These are phyloP conservation scores for Fusarium agapanthi DNA, from an alignment of 2,329 filamentous ascomycete genomes.

Conservation along the genomic window DNA sequence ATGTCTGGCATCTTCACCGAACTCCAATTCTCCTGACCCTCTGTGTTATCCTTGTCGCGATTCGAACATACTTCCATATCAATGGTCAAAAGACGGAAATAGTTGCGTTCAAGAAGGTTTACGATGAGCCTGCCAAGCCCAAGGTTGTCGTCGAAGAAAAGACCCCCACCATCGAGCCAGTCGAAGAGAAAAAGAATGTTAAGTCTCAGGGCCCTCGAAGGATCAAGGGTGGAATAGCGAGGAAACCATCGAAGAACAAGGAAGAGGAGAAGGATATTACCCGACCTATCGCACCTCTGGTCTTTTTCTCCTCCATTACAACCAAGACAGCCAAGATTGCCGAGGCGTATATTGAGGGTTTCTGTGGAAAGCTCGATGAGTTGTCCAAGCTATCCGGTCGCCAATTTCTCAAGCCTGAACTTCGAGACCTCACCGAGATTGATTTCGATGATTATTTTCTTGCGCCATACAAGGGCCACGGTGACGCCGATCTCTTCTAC, in stretches of 20 bases:
- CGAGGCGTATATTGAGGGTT: slow-evolving; percentile 65
- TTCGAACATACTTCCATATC: slow-evolving; percentile 55
- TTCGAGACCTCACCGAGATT: slow-evolving; percentile 82
- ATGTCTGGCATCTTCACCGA: slow-evolving; percentile 58
- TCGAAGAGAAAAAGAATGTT: slow-evolving; percentile 42
- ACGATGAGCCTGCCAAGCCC: slow-evolving; percentile 38
- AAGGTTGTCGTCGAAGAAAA: slow-evolving; percentile 20
- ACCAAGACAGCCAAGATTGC: slow-evolving; percentile 82
- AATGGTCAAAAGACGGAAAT: slow-evolving; percentile 48
- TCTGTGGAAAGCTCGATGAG: slow-evolving; percentile 62
- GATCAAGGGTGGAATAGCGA: slow-evolving; percentile 56
- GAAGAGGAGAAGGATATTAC: slow-evolving; percentile 44
- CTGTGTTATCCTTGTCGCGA: slow-evolving; percentile 49
- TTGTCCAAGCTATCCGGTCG: slow-evolving; percentile 52
- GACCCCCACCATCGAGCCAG: slow-evolving; percentile 24
- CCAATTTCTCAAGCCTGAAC: slow-evolving; percentile 64
- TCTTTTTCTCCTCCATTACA: slow-evolving; percentile 92
- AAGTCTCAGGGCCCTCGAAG: slow-evolving; percentile 56
- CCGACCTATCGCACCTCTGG: slow-evolving; percentile 71
- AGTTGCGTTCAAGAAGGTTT: slow-evolving; percentile 50
- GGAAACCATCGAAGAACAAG: slow-evolving; percentile 41
- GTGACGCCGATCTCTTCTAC: slow-evolving; percentile 76
- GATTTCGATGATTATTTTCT: slow-evolving; percentile 96
- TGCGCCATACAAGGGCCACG: slow-evolving; percentile 69
- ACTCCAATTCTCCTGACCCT: slow-evolving; percentile 54